A percentile compares a stretch with the other conserved stretches of the same genome.
These are phyloP conservation scores for Zasmidium angulare DNA, from an alignment of 2,329 filamentous ascomycete species.

Conservation along the genomic window DNA sequence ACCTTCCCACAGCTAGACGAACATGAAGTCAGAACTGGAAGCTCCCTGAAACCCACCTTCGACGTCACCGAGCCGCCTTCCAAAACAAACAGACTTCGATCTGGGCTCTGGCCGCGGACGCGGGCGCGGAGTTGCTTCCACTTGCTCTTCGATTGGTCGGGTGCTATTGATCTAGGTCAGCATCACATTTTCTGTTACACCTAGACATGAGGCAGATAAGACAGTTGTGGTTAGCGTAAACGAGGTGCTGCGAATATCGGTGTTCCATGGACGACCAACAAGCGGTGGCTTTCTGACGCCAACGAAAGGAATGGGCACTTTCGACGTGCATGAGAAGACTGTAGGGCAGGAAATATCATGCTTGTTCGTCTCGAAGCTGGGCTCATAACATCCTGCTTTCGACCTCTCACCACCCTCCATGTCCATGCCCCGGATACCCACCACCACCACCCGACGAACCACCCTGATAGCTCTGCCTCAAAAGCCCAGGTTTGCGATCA, in stretches of 20 bases:
- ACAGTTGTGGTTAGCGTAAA: background rate
- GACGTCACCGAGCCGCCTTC: background rate
- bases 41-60: background rate
- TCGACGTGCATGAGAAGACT: background rate
- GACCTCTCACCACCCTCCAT: background rate
- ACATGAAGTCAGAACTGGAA: background rate
- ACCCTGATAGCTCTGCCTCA: conserved; percentile 41
- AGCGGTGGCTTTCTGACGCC: no score
- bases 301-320: no score
- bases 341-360: background rate
- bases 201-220: background rate
- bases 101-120: no score
- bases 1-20: background rate
- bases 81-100: no score
- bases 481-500: conserved; percentile 20
- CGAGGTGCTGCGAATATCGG: background rate
- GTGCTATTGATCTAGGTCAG: no score
- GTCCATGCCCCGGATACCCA: background rate
- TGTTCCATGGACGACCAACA: background rate
- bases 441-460: background rate
- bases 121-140: no score
- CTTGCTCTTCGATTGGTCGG: no score
- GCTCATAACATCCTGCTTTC: background rate
- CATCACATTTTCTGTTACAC: background rate
- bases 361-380: background rate